Base-by-base conservation (phyloP, 345 rosid genomes). In the Schrenkiella parvula region DNA sequence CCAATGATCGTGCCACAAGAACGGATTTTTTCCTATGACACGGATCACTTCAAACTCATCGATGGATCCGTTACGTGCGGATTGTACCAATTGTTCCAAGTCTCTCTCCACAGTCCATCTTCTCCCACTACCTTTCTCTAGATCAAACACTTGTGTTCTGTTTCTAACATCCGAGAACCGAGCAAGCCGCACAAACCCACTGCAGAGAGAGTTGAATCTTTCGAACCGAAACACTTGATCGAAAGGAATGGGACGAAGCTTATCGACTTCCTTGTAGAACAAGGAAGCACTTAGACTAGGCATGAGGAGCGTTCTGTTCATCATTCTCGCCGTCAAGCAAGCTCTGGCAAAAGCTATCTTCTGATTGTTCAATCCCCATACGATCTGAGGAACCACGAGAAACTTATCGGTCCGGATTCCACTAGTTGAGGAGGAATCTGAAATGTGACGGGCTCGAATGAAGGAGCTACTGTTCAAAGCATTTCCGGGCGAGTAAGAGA, bases 1-100 rank as follows among this genome's bases (percentile, higher is more conserved):
- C 99, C 99, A 95, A 72, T 95, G 99, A 78, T 95, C 99, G 14
- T 95, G 98, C 99, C 99, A 95, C 76, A 95, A 64, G 78, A 95
- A 95, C 0, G 99, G 96, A 64, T 92, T 95, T 77, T 95, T 95
- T 23, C 93, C 96, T 1, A 74, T 80, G 18, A 95, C 67, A 38
- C 87, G 85, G 53, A 92, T 81, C 34, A 85, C 87, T 80, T 95
- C 96, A 51, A 82, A 69, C 47, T 68, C 80, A 82, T 95, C 89
- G 21, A 74, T 63, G 0, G 85, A 64, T 23, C 12, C 13, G 31
- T 83, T 81, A 54, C 65, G 29, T 0, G 78, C 57, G 14, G 75
- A 72, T 26, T 84, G 67, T 62, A 58, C 83, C 81, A 95, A 18
- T 34, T 92, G 99, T 32, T 95, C 87, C 71, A 88, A 39, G 74